Percentiles rank a stretch among this genome's conserved stretches.
Conservation (phyloP, 768 basidiomycete species). For the Panaeolus cyanescens region DNA sequence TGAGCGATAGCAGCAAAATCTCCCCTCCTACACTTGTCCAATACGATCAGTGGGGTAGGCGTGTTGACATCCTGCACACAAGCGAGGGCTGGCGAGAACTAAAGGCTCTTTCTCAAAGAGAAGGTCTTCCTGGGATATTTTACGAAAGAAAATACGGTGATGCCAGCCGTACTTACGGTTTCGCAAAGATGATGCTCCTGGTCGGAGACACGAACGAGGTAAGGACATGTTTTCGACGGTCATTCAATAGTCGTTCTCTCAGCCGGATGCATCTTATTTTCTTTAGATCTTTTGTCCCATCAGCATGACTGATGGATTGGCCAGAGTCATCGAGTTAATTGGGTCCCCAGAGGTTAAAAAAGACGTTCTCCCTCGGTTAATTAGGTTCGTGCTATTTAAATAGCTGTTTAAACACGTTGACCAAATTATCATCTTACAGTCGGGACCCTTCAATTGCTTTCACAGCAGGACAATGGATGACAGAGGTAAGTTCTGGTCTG, state of each 20-base stretch:
- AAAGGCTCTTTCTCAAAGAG: conserved; percentile 60
- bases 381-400: conserved; percentile 48
- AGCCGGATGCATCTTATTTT: background rate
- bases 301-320: conserved; percentile 80
- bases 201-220: conserved; percentile 68
- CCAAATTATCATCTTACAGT: conserved; percentile 31
- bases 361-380: conserved; percentile 58
- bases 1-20: conserved; percentile 45
- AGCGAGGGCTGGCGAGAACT: conserved; percentile 75
- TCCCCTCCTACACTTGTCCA: conserved; percentile 59
- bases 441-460: conserved; percentile 64
- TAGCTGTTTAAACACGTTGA: background rate
- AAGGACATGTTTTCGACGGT: conserved; percentile 12
- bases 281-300: conserved; percentile 68
- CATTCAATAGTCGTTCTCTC: background rate
- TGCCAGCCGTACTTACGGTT: conserved; percentile 63
- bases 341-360: conserved; percentile 63
- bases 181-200: conserved; percentile 65
- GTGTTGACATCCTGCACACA: conserved; percentile 65
- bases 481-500: conserved; percentile 50
- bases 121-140: conserved; percentile 68
- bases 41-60: conserved; percentile 76
- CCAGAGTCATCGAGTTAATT: conserved; percentile 68
- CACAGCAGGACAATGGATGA: conserved; percentile 86
- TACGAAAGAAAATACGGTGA: conserved; percentile 66